These are phyloP conservation scores for Pisolithus orientalis DNA, from an alignment of 768 basidiomycete species.

Conservation along the genomic window DNA sequence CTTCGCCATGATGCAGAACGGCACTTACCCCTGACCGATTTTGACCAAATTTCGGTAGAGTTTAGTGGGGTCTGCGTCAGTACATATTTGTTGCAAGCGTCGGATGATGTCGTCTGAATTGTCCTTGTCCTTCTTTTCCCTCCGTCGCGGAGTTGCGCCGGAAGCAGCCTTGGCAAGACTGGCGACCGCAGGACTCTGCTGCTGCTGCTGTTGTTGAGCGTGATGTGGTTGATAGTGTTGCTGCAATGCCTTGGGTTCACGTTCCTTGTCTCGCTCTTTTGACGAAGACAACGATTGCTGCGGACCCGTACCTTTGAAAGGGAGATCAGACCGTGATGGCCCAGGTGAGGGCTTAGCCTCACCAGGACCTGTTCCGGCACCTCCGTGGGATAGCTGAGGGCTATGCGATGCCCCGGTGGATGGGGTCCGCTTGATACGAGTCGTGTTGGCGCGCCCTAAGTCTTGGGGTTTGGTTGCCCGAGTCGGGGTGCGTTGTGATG, in stretches of 20 bases:
- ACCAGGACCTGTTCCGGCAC: slow-evolving; percentile 14
- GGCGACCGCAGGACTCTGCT: slow-evolving; percentile 56
- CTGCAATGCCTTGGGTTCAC: slow-evolving; percentile 28
- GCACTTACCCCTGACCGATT: slow-evolving; percentile 92
- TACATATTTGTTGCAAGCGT: slow-evolving; percentile 89
- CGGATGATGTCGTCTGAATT: slow-evolving; percentile 88
- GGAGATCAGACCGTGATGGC: slow-evolving; percentile 54
- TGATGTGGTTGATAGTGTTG: slow-evolving; percentile 10
- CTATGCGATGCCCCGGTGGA: slow-evolving; percentile 25
- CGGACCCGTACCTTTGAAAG: slow-evolving; percentile 34
- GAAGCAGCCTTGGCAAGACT: slow-evolving; percentile 62
- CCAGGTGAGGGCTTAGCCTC: slow-evolving; percentile 42
- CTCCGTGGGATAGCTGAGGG: slow-evolving; percentile 16
- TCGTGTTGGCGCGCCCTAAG: slow-evolving; percentile 63
- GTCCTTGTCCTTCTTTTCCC: slow-evolving; percentile 80
- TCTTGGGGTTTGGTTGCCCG: slow-evolving; percentile 40
- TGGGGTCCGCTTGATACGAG: slow-evolving; percentile 55
- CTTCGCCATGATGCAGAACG: not conserved
- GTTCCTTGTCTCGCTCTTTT: slow-evolving; percentile 21
- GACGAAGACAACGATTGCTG: slow-evolving; percentile 11
- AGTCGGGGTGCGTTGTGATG: slow-evolving; percentile 71
- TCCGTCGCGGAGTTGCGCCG: slow-evolving; percentile 75
- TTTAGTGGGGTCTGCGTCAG: slow-evolving; percentile 93
- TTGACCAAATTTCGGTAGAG: slow-evolving; percentile 90
- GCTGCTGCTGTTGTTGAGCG: slow-evolving; percentile 38